Base-by-base conservation (phyloP, 176 grass and related monocot species). In the Cymbopogon citratus region DNA sequence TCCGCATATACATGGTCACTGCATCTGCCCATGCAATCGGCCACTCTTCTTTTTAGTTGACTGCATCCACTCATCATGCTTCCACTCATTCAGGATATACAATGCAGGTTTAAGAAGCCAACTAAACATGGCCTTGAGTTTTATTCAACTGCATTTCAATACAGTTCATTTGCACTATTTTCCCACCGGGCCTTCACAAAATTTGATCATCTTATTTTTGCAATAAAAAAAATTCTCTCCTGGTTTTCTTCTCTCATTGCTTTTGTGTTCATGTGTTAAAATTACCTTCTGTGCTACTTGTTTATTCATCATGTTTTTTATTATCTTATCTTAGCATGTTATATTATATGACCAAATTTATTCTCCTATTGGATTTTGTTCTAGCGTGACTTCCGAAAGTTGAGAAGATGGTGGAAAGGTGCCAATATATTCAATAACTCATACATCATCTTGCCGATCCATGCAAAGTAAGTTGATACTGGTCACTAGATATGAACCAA, bases 321-420 rank as follows among this genome's bases (percentile, higher is more conserved):
- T 84, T 66, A 38, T 77, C 36, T 84, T 77, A 46, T 73, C 39
- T 63, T 85, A 44, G 66, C 18, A 38, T 75, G 18, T 40, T 76
- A 69, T 76, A 26, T 76, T 71, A 34, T 21, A 85, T 73, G 73
- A 24, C 7, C 67, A 78, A 35, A 36, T 69, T 80, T 75, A 81
- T 65, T 15, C 10, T 69, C 76, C 28, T 9, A 0, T 71, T 79
- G 57, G 19, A 66, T 77, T 81, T 78, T 75, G n/a, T 81, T 65
- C 15, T 62, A 90, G 88, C 31, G 7, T 79, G 62, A 83, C 31
- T 99, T 99, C 44, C 13, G 34, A 43, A 99, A 93, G 86, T 82
- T 99, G 82, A 95, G 96, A 85, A 93, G 91, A 86, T 99, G 96
- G 96, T 95, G 92, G 90, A 99, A 99, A 91, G 96, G 91, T 88